Evolutionary conservation across 2,329 filamentous ascomycete genomes (phyloP).

Genomic region (Diplodia seriata): DNA sequence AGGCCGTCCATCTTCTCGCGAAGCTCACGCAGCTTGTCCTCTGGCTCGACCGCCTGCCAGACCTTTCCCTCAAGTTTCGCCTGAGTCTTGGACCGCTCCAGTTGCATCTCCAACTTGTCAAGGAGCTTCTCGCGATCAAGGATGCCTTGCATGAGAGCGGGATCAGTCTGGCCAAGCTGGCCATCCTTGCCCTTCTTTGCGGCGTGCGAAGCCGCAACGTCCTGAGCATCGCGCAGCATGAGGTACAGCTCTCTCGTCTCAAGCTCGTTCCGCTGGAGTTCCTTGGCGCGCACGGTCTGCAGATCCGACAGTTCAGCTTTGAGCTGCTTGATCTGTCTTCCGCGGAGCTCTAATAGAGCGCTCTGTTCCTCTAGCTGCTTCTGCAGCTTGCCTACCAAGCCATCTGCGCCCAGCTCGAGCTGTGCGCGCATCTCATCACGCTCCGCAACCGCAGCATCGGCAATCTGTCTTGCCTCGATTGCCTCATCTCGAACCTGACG

Average conservation of each 20-base stretch:
- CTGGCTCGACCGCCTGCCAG: slow-evolving; percentile 84
- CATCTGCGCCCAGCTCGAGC: slow-evolving; percentile 90
- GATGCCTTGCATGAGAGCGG: slow-evolving; percentile 85
- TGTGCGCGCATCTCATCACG: slow-evolving; percentile 91
- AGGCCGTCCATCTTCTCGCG: slow-evolving; percentile 89
- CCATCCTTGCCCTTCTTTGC: slow-evolving; percentile 61
- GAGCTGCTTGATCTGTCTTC: slow-evolving; percentile 82
- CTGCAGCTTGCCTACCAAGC: slow-evolving; percentile 89
- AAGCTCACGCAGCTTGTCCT: slow-evolving; percentile 87
- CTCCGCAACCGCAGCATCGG: slow-evolving; percentile 94
- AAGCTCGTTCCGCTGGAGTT: slow-evolving; percentile 91
- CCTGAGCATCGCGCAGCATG: slow-evolving; percentile 96
- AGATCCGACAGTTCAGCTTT: slow-evolving; percentile 89
- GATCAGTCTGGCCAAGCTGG: slow-evolving; percentile 66
- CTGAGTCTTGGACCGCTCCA: slow-evolving; percentile 96
- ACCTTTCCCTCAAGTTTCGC: slow-evolving; percentile 94
- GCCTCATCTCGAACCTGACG: slow-evolving; percentile 91
- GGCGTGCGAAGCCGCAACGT: slow-evolving; percentile 91
- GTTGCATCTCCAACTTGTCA: slow-evolving; percentile 91
- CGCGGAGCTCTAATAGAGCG: slow-evolving; percentile 87
- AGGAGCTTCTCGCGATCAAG: slow-evolving; percentile 91
- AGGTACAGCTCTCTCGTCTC: slow-evolving; percentile 97
- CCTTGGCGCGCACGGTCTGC: slow-evolving; percentile 84
- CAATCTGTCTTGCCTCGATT: slow-evolving; percentile 86
- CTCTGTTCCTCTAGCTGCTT: slow-evolving; percentile 93